A percentile compares a stretch with the other conserved stretches of the same genome.
Conservation (phyloP, 2,329 filamentous ascomycete species). For the Phaeophleospora eucalypticola region DNA sequence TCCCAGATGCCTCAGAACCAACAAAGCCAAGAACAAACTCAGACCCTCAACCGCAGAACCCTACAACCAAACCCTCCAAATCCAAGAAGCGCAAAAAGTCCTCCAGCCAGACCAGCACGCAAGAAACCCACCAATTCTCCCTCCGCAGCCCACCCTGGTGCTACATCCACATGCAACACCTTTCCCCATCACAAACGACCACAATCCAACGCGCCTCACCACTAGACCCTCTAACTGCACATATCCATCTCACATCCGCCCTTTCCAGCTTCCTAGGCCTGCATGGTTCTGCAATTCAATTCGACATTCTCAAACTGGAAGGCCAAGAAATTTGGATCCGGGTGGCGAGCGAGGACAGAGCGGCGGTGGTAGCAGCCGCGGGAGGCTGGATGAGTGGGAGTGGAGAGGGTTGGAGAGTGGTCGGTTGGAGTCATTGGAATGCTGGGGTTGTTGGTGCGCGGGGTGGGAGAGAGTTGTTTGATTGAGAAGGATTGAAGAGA, state of each 20-base stretch:
- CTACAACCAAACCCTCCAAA: neutral
- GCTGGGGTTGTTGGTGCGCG: conserved; percentile 54
- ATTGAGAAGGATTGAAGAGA: conserved; percentile 15
- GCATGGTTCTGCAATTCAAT: conserved; percentile 60
- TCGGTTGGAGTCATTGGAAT: conserved; percentile 61
- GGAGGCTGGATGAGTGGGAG: conserved; percentile 59
- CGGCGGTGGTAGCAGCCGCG: conserved; percentile 59
- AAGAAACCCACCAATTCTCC: conserved; percentile 30
- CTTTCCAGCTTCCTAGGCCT: conserved; percentile 67
- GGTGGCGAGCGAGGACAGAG: conserved; percentile 58
- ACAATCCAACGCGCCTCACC: neutral
- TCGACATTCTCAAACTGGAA: conserved; percentile 66
- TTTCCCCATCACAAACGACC: conserved; percentile 12
- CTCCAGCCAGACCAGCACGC: neutral
- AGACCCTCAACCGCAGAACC: neutral
- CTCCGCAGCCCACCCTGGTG: conserved; percentile 37
- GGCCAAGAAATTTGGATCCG: conserved; percentile 59
- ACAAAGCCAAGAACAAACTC: conserved; percentile 1
- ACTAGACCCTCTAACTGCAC: conserved; percentile 60
- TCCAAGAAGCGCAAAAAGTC: conserved; percentile 16
- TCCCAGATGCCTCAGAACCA: conserved; percentile 10
- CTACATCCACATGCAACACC: conserved; percentile 42
- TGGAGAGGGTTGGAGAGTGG: conserved; percentile 48
- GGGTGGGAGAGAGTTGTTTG: conserved; percentile 45
- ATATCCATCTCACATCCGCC: conserved; percentile 59